phyloP scores from a whole-genome alignment of 768 basidiomycete genomes.

The Cystofilobasidium capitatum region DNA sequence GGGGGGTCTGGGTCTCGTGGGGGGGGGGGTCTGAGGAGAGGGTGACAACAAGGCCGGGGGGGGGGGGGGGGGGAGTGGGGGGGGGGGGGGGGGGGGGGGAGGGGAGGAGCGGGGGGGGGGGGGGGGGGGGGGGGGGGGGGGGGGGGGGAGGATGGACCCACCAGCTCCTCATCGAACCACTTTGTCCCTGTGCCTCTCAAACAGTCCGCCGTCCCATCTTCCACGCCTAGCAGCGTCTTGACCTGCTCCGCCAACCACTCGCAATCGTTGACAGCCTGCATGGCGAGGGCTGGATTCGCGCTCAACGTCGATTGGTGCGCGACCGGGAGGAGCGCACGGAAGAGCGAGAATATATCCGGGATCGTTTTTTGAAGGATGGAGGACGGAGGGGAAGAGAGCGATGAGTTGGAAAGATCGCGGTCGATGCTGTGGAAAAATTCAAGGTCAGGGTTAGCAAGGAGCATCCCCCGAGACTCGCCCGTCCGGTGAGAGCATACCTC shows the following conservation, averaged over 20 bases:
- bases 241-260: conserved; percentile 51
- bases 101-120: no score
- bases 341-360: conserved; percentile 62
- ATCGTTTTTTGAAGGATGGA: conserved; percentile 55
- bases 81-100: no score
- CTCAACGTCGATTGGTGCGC: conserved; percentile 47
- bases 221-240: conserved; percentile 32
- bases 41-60: neutral
- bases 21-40: neutral
- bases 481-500: conserved; percentile 25
- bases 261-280: conserved; percentile 78
- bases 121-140: no score
- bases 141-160: no score
- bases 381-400: conserved; percentile 29
- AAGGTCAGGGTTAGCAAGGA: conserved; percentile 38
- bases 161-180: conserved; percentile 63
- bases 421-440: neutral
- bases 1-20: no score
- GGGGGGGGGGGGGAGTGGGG: neutral
- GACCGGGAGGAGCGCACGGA: conserved; percentile 67
- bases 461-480: conserved; percentile 48
- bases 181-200: conserved; percentile 55
- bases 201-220: conserved; percentile 46
- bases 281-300: conserved; percentile 48
- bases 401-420: neutral